Percentiles rank a stretch among this genome's conserved stretches.
phyloP scores from a whole-genome alignment of 2,329 filamentous ascomycete genomes.

The Monosporascus sp. region DNA sequence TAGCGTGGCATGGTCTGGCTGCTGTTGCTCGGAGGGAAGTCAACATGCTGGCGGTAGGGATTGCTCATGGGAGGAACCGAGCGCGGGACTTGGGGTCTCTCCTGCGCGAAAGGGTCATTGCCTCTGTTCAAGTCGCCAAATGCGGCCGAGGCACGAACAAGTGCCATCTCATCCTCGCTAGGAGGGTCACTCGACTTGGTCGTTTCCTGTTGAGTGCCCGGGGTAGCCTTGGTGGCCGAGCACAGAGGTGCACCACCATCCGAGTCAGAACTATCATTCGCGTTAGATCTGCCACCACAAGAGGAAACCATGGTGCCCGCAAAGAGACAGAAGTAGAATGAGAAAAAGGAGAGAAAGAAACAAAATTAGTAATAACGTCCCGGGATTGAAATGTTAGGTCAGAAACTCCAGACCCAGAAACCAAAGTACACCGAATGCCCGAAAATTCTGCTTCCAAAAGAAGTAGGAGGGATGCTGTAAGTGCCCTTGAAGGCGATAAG shows the following conservation, averaged over 20 bases:
- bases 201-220: slow-evolving; percentile 1
- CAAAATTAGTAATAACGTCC: too few relatives aligned
- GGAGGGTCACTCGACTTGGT: slow-evolving; percentile 5
- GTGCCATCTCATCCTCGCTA: slow-evolving; percentile 15
- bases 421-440: too few relatives aligned
- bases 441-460: too few relatives aligned
- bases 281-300: slow-evolving; percentile 1
- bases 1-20: neutral
- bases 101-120: slow-evolving; percentile 9
- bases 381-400: too few relatives aligned
- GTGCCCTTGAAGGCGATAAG: too few relatives aligned
- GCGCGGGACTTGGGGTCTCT: slow-evolving; percentile 9
- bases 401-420: too few relatives aligned
- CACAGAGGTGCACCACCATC: slow-evolving; percentile 15
- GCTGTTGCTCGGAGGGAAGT: neutral
- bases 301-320: slow-evolving; percentile 3
- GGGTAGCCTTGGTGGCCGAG: slow-evolving; percentile 6
- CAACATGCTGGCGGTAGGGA: slow-evolving; percentile 1
- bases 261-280: slow-evolving; percentile 9
- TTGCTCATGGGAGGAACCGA: slow-evolving; percentile 10
- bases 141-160: slow-evolving; percentile 15
- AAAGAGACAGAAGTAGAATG: too few relatives aligned
- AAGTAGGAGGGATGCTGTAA: too few relatives aligned
- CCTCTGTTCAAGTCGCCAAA: slow-evolving; percentile 8
- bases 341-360: too few relatives aligned